These are phyloP conservation scores for Viola odorata DNA, from an alignment of 345 rosid species.

Conservation along the genomic window DNA sequence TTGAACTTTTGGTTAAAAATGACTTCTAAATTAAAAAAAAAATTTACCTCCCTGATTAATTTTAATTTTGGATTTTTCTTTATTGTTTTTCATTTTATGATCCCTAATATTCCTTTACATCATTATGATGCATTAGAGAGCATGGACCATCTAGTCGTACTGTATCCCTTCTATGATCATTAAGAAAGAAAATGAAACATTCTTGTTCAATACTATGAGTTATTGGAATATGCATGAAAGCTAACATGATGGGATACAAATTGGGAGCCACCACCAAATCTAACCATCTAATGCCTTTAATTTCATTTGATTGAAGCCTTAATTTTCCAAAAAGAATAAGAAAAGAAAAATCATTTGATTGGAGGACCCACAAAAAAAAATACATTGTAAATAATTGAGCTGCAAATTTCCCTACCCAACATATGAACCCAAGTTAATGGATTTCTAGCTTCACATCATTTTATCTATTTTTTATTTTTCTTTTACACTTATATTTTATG, in stretches of 20 bases:
- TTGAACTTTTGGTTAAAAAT: too few relatives aligned
- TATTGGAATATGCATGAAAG: neutral
- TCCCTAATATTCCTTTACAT: slow-evolving; percentile 15
- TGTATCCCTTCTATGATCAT: slow-evolving; percentile 45
- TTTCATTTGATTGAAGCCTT: neutral
- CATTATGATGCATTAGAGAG: slow-evolving; percentile 28
- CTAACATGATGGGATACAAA: slow-evolving; percentile 9
- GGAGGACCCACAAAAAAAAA: too few relatives aligned
- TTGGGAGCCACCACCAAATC: slow-evolving; percentile 13
- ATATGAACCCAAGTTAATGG: too few relatives aligned
- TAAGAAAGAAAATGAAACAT: slow-evolving; percentile 51
- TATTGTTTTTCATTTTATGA: too few relatives aligned
- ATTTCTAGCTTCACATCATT: neutral
- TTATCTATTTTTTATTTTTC: too few relatives aligned
- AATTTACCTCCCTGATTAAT: too few relatives aligned
- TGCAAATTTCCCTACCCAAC: too few relatives aligned
- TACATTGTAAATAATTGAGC: too few relatives aligned
- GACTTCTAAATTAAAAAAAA: too few relatives aligned
- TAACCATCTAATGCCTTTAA: slow-evolving; percentile 12
- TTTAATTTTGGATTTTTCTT: neutral
- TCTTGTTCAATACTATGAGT: slow-evolving; percentile 30
- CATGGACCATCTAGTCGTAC: slow-evolving; percentile 59
- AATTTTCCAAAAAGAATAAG: too few relatives aligned
- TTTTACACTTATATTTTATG: too few relatives aligned
- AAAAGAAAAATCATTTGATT: too few relatives aligned